phyloP scores from a whole-genome alignment of 2,329 filamentous ascomycete species.

The Ambrosiella cleistominuta region DNA sequence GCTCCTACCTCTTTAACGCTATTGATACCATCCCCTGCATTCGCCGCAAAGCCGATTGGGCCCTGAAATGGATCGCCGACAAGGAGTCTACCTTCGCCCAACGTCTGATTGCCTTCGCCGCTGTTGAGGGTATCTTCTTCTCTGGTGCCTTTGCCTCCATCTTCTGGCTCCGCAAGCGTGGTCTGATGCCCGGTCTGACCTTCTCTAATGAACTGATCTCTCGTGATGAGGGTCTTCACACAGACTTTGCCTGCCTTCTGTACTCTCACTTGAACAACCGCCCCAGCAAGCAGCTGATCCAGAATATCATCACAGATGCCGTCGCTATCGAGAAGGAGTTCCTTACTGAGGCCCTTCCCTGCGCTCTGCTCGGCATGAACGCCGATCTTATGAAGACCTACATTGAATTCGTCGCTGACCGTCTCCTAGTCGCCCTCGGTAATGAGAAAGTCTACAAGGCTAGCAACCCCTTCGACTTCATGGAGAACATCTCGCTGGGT shows the following conservation, averaged over 20 bases:
- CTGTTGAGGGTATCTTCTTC: slow-evolving; percentile 99
- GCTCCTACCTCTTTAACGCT: slow-evolving; percentile 89
- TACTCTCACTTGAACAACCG: slow-evolving; percentile 96
- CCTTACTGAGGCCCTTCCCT: slow-evolving; percentile 85
- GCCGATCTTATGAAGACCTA: slow-evolving; percentile 95
- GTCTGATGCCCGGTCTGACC: slow-evolving; percentile 92
- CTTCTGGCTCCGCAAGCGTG: slow-evolving; percentile 99
- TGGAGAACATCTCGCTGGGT: slow-evolving; percentile 98
- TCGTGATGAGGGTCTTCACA: slow-evolving; percentile 97
- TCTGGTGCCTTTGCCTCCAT: slow-evolving; percentile 95
- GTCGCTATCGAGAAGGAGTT: slow-evolving; percentile 96
- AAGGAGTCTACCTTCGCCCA: slow-evolving; percentile 87
- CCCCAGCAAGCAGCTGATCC: slow-evolving; percentile 61
- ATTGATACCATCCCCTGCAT: slow-evolving; percentile 99
- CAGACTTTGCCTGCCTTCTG: slow-evolving; percentile 92
- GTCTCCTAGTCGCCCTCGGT: slow-evolving; percentile 78
- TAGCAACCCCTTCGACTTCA: slow-evolving; percentile 97
- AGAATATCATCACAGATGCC: slow-evolving; percentile 84
- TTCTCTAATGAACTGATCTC: slow-evolving; percentile 99
- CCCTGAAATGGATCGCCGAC: slow-evolving; percentile 84
- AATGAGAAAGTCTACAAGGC: slow-evolving; percentile 88
- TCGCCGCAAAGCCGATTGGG: slow-evolving; percentile 97
- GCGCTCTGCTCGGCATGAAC: slow-evolving; percentile 94
- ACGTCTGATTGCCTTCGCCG: slow-evolving; percentile 89
- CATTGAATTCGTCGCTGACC: slow-evolving; percentile 98